These are phyloP conservation scores for Aaosphaeria arxii DNA, from an alignment of 2,329 filamentous ascomycete genomes.

Conservation along the genomic window DNA sequence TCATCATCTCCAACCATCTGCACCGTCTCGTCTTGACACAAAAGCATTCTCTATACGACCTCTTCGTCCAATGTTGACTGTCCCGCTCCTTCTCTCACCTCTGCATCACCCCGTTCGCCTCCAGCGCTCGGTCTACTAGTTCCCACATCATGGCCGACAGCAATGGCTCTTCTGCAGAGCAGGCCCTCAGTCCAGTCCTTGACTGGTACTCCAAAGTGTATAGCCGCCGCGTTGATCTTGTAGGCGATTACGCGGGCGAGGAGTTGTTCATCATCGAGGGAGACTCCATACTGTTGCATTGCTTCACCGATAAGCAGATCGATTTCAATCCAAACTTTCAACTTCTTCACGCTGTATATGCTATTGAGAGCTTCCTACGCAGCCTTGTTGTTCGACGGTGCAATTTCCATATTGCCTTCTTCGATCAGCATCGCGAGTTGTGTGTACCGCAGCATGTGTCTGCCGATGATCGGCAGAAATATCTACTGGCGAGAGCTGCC, in stretches of 20 bases:
- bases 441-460: slow-evolving; percentile 51
- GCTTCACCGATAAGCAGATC: slow-evolving; percentile 59
- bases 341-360: slow-evolving; percentile 67
- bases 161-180: background rate
- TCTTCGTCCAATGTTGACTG: too few species aligned
- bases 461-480: slow-evolving; percentile 46
- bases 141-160: background rate
- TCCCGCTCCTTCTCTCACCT: too few species aligned
- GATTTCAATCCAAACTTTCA: slow-evolving; percentile 67
- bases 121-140: background rate
- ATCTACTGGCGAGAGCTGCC: slow-evolving; percentile 59
- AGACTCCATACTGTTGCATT: slow-evolving; percentile 66
- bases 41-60: too few species aligned
- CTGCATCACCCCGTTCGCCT: too few species aligned
- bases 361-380: slow-evolving; percentile 64
- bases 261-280: slow-evolving; percentile 72
- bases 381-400: slow-evolving; percentile 62
- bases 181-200: slow-evolving; percentile 17
- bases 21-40: too few species aligned
- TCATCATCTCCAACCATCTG: too few species aligned
- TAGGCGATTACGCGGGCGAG: slow-evolving; percentile 72
- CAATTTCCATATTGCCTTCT: slow-evolving; percentile 70
- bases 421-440: slow-evolving; percentile 54
- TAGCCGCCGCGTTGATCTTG: slow-evolving; percentile 47
- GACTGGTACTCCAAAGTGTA: slow-evolving; percentile 35